Conservation (phyloP, 768 basidiomycete species). For the Grammothele lineata region DNA sequence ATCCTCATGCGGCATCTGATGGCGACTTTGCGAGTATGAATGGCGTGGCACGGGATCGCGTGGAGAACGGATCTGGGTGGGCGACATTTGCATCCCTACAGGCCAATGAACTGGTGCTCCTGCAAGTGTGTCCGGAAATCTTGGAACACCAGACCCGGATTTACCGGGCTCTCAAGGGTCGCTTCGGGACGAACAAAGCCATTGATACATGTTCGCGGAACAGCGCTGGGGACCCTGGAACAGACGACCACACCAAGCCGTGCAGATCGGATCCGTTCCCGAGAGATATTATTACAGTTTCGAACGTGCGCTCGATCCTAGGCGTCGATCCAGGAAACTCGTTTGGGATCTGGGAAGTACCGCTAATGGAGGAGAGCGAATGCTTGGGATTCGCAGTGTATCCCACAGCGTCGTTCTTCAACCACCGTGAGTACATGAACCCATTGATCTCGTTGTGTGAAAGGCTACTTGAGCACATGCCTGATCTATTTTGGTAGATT, state of each 20-base stretch:
- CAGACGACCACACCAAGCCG: neutral
- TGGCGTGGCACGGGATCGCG: too few relatives aligned
- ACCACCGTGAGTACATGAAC: constrained; percentile 46
- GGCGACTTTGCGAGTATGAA: too few relatives aligned
- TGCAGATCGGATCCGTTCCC: too few relatives aligned
- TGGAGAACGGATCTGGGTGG: constrained; percentile 33
- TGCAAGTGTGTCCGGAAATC: constrained; percentile 43
- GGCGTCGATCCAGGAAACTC: constrained; percentile 62
- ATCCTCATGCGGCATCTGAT: too few relatives aligned
- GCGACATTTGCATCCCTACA: constrained; percentile 49
- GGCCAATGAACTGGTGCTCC: constrained; percentile 48
- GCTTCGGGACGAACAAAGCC: constrained; percentile 6
- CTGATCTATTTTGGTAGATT: constrained; percentile 34
- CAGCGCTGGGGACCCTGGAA: neutral
- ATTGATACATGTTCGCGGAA: constrained; percentile 6
- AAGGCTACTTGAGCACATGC: neutral
- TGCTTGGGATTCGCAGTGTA: constrained; percentile 66
- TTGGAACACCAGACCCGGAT: constrained; percentile 50
- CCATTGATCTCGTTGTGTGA: neutral
- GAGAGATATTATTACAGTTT: constrained; percentile 32
- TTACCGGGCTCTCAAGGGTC: constrained; percentile 43
- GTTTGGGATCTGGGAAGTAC: constrained; percentile 63
- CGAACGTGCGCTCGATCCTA: constrained; percentile 48
- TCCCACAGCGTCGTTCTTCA: constrained; percentile 60
- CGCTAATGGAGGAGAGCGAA: constrained; percentile 38